Percentiles rank a stretch among this genome's conserved stretches.
These are phyloP conservation scores for Jatropha multifida DNA, from an alignment of 441 rosid species.

Conservation along the genomic window DNA sequence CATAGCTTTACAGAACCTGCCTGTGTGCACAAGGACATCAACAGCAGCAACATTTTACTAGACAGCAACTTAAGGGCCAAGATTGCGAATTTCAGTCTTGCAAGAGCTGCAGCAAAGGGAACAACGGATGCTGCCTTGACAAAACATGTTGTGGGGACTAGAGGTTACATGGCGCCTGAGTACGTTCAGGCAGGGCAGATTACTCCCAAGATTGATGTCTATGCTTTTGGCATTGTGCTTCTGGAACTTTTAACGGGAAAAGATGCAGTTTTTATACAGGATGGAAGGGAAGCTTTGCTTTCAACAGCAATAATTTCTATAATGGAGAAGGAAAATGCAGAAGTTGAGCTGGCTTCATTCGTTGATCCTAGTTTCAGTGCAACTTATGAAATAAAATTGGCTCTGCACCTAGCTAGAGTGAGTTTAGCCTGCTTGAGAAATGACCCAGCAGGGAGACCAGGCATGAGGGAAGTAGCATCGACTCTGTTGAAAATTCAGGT, in stretches of 20 bases:
- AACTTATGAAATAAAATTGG: constrained; percentile 7
- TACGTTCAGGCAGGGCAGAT: constrained; percentile 28
- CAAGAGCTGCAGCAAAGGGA: constrained; percentile 29
- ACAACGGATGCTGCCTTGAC: constrained; percentile 17
- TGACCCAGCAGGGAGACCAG: constrained; percentile 37
- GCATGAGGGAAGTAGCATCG: constrained; percentile 40
- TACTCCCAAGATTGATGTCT: constrained; percentile 41
- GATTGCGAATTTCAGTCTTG: constrained; percentile 38
- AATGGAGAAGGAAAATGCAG: constrained; percentile 28
- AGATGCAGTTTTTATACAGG: constrained; percentile 32
- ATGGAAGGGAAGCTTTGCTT: constrained; percentile 32
- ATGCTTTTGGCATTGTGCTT: constrained; percentile 42
- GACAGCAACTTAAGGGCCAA: constrained; percentile 35
- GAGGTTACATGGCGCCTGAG: constrained; percentile 44
- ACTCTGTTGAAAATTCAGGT: constrained; percentile 38
- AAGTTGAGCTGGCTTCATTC: constrained; percentile 24
- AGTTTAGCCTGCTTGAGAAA: constrained; percentile 33
- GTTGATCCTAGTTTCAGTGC: constrained; percentile 28
- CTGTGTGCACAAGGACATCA: constrained; percentile 47
- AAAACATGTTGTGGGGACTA: constrained; percentile 29
- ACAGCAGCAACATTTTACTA: constrained; percentile 41
- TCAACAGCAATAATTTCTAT: constrained; percentile 20
- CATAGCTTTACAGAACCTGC: constrained; percentile 54
- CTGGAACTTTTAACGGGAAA: constrained; percentile 44
- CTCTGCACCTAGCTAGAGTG: constrained; percentile 29